Base-by-base conservation (phyloP, 805 yeast species). In the Saturnispora saitoi region DNA sequence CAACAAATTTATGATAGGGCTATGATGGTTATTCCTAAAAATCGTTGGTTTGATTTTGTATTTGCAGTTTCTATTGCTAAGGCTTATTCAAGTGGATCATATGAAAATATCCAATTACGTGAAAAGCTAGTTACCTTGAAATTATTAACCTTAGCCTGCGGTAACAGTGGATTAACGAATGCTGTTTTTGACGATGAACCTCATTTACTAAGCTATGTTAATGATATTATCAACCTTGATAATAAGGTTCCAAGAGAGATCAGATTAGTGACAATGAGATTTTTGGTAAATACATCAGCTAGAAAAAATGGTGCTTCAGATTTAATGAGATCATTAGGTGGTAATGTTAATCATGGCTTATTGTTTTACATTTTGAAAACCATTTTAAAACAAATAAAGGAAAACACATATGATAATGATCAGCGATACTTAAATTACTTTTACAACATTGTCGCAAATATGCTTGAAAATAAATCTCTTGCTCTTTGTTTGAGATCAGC, bases 291-390 rank as follows among this genome's bases (percentile, higher is more conserved):
- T 52, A 77, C 87, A 5, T 75, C 95, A 1, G 69, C 75, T 19
- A 80, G 79, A 57, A 78, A 79, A 42, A 73, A 74, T 4, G 83
- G 89, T 77, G 82, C 90, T 15, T 72, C 82, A 44, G 96, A 89
- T 55, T 72, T 90, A 20, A 71, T 89, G 47, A 73, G 88, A 50
- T 80, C 86, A 11, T 63, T 89, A 54, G 87, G 93, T 19, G 96
- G 93, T 9, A 87, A 87, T 61, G 88, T 90, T 36, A 80, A 81
- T 51, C 96, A 90, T 64, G 97, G 97, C 1, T 66, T 80, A 11
- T 59, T 90, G 36, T 86, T 84, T 67, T 89, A 86, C 58, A 75
- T 82, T 29, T 62, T 89, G 28, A 75, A 90, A 49, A 71, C 71
- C 39, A 77, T 87, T n/a, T 70, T 77, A 48, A 77, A 79, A 43